Percentiles rank a stretch among this genome's conserved stretches.
Conservation (phyloP, 2,329 filamentous ascomycete genomes). For the Tothia fuscella region DNA sequence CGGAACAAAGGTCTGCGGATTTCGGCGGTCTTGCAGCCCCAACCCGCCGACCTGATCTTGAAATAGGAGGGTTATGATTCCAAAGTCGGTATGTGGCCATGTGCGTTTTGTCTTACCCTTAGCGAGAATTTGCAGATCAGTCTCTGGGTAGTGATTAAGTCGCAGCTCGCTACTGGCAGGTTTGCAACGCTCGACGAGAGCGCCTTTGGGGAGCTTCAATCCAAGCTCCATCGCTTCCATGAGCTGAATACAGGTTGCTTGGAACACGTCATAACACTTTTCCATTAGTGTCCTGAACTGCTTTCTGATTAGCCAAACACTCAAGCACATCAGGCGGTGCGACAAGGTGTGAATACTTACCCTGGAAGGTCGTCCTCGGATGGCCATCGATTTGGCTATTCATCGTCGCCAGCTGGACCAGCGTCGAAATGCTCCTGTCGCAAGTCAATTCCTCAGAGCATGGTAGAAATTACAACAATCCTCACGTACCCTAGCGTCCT, state of each 20-base stretch:
- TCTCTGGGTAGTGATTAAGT: constrained; percentile 20
- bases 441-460: background rate
- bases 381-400: constrained; percentile 13
- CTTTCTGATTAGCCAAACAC: no score
- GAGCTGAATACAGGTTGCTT: constrained; percentile 10
- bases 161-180: constrained; percentile 16
- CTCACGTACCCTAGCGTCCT: constrained; percentile 3
- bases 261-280: constrained; percentile 9
- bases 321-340: no score
- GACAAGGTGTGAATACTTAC: no score
- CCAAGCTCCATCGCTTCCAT: constrained; percentile 13
- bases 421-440: constrained; percentile 12
- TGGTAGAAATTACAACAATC: background rate
- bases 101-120: constrained; percentile 19
- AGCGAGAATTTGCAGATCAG: constrained; percentile 16
- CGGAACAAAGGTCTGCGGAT: no score
- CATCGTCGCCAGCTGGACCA: background rate
- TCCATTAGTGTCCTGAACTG: constrained; percentile 16
- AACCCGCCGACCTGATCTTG: constrained; percentile 27
- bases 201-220: constrained; percentile 9
- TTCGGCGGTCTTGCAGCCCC: constrained; percentile 26
- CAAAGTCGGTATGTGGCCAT: constrained; percentile 22
- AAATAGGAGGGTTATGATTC: constrained; percentile 26
- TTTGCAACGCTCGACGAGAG: constrained; percentile 9
- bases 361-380: constrained; percentile 11